Evolutionary conservation across 2,329 filamentous ascomycete genomes (phyloP), one percentile per base, ranked within the genome.

Genomic region (Cadophora gregata): DNA sequence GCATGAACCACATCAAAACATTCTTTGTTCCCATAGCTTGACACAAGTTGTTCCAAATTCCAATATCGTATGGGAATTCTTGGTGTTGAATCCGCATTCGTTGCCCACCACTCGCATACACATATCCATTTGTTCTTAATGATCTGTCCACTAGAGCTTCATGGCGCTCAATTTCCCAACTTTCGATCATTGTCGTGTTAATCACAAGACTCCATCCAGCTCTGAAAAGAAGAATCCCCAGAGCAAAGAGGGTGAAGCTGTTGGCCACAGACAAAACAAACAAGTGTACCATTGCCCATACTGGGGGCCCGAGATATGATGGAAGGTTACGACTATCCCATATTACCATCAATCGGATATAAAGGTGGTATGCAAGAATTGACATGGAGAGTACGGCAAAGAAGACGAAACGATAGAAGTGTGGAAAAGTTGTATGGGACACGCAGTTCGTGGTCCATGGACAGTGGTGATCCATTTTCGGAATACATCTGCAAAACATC

Each of bases 401-500:
- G 69, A 88, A 76, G 51, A 96, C 82, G 80, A 96, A 95, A 73
- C 92, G 91, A 56, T 93, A 70, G 78, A 96, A 96, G 80, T 95
- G 90, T 8, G 93, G 92, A 74, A 93, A 92, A 0, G 91, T 94
- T 67, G 88, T 89, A 78, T 93, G 86, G 14, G 91, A 93, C 62
- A 96, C 91, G 80, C 93, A 96, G 79, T 94, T 95, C 68, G 80
- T 82, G 3, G 91, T 95, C 92, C 92, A 96, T 2, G 92, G 91
- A 76, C 92, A 96, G 80, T 96, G 92, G 79, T 93, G 91, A 80
- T 94, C 91, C 91, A 94, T 94, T 79, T 88, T 90, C 45, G 90
- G 90, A 59, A 93, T 86, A 78, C 91, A 93, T 73, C 82, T 84
- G 27, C 1, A 31, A n/a, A 36, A 21, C 45, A 62, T 69, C 27